Evolutionary conservation across 179 eudicot genomes (phyloP).

Genomic region (Heliamphora pulchella): DNA sequence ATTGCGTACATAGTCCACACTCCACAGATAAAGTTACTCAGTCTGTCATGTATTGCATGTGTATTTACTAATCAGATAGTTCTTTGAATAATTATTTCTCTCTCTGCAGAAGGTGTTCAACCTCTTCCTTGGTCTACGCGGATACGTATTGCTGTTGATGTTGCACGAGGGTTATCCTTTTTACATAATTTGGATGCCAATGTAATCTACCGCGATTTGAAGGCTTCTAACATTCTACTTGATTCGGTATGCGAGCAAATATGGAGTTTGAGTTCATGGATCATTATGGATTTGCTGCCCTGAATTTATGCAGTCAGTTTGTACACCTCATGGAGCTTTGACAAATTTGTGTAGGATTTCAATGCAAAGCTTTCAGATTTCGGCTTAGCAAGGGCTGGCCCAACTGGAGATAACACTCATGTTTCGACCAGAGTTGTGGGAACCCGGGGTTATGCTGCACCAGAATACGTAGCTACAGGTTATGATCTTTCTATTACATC

Average conservation of each 20-base stretch:
- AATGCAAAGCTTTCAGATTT: constrained; percentile 64
- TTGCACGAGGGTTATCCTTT: constrained; percentile 52
- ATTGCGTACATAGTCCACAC: not conserved
- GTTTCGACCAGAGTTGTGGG: constrained; percentile 65
- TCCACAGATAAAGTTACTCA: not conserved
- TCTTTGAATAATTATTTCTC: not conserved
- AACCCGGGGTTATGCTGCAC: constrained; percentile 63
- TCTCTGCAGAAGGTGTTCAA: constrained; percentile 35
- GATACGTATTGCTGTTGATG: constrained; percentile 42
- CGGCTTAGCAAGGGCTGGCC: constrained; percentile 60
- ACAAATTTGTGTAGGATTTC: constrained; percentile 35
- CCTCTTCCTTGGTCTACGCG: constrained; percentile 48
- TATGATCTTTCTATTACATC: not conserved
- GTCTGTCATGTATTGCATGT: not conserved
- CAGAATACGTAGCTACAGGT: constrained; percentile 69
- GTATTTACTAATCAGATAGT: not conserved
- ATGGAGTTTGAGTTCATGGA: constrained; percentile 11
- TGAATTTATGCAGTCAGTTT: not conserved
- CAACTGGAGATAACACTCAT: constrained; percentile 56
- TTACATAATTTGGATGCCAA: constrained; percentile 40
- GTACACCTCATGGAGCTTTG: not conserved
- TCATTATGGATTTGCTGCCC: not conserved
- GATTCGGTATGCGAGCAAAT: constrained; percentile 43
- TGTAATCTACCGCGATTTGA: constrained; percentile 55
- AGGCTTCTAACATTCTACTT: constrained; percentile 56